Evolutionary conservation across 2,329 filamentous ascomycete genomes (phyloP).

Genomic region (Metarhizium sp.): DNA sequence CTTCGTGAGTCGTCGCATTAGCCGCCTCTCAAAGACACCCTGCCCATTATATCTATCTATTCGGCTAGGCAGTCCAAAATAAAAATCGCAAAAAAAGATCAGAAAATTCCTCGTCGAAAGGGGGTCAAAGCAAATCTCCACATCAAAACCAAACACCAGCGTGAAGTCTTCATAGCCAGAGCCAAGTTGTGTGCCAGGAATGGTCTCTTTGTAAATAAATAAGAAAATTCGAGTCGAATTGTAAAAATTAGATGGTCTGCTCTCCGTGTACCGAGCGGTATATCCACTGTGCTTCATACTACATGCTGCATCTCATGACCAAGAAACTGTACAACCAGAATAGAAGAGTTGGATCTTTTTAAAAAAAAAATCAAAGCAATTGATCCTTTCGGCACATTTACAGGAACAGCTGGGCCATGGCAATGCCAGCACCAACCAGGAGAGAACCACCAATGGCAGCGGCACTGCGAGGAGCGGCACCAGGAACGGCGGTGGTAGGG

Average conservation of each 20-base stretch:
- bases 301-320: constrained; percentile 16
- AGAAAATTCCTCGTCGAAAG: too few species aligned
- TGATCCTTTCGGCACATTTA: constrained; percentile 5
- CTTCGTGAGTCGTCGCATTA: too few species aligned
- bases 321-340: constrained; percentile 16
- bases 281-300: constrained; percentile 7
- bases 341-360: constrained; percentile 4
- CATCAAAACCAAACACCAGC: too few species aligned
- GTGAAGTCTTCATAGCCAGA: background rate
- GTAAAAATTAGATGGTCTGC: constrained; percentile 21
- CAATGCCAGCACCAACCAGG: constrained; percentile 18
- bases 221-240: constrained; percentile 16
- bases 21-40: too few species aligned
- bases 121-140: too few species aligned
- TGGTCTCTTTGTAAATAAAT: background rate
- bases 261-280: constrained; percentile 11
- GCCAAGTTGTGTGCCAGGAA: background rate
- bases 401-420: constrained; percentile 21
- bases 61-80: too few species aligned
- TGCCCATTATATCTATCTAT: too few species aligned
- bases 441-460: constrained; percentile 15
- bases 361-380: too few species aligned
- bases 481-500: constrained; percentile 10
- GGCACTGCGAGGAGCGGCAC: constrained; percentile 16
- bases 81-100: too few species aligned